These are phyloP conservation scores for Colletotrichum euphorbiae DNA, from an alignment of 2,329 filamentous ascomycete species.

Conservation along the genomic window DNA sequence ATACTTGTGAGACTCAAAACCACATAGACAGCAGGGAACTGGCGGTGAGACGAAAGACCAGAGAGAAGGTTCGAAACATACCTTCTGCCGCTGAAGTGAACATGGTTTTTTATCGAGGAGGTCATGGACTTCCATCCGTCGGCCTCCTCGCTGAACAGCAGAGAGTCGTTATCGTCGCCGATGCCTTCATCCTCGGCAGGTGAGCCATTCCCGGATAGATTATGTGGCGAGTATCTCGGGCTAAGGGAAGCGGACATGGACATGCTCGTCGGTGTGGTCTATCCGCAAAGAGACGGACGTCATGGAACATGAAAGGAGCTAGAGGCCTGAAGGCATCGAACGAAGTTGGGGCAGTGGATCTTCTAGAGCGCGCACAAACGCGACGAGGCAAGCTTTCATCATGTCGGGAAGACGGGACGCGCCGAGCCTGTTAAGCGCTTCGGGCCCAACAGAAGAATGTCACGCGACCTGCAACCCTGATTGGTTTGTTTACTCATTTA, in stretches of 20 bases:
- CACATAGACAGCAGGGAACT: background rate
- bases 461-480: conserved; percentile 7
- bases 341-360: conserved; percentile 9
- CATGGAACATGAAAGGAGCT: background rate
- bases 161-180: conserved; percentile 9
- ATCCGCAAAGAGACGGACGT: background rate
- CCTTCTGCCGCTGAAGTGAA: conserved; percentile 1
- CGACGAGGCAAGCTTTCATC: conserved; percentile 12
- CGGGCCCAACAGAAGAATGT: conserved; percentile 13
- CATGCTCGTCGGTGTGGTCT: background rate
- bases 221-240: conserved; percentile 6
- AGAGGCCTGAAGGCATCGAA: background rate
- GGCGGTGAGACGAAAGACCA: background rate
- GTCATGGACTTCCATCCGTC: conserved; percentile 5
- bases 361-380: conserved; percentile 2
- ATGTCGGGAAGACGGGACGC: conserved; percentile 12
- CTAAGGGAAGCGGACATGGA: conserved; percentile 1
- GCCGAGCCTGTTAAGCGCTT: conserved; percentile 12
- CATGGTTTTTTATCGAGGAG: background rate
- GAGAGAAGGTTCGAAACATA: background rate
- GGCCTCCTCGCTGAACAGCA: conserved; percentile 8
- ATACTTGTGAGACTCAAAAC: background rate
- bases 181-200: conserved; percentile 4
- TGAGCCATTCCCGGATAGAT: conserved; percentile 2
- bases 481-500: background rate